Evolutionary conservation across 768 basidiomycete species (phyloP).

Genomic region (Suillus luteus): DNA sequence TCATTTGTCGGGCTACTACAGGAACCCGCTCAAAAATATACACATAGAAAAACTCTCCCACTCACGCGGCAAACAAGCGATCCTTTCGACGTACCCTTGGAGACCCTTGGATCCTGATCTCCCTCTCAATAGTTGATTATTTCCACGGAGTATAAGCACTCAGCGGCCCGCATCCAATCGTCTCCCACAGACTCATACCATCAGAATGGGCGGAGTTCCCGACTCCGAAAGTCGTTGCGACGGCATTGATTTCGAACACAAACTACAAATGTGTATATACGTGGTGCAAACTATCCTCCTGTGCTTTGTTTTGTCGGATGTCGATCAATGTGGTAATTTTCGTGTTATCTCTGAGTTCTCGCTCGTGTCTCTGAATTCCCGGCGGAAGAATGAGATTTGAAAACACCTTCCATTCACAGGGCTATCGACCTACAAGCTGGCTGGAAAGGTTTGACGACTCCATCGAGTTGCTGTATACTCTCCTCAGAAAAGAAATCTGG

Average conservation of each 20-base stretch:
- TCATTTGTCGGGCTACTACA: not conserved
- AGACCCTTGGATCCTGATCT: too few relatives aligned
- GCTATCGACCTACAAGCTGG: conserved; percentile 41
- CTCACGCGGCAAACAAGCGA: too few relatives aligned
- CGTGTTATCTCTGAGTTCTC: too few relatives aligned
- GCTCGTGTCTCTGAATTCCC: not conserved
- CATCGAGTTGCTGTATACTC: conserved; percentile 31
- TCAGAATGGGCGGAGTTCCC: not conserved
- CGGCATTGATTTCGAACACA: too few relatives aligned
- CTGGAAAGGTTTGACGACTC: conserved; percentile 25
- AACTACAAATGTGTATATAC: not conserved
- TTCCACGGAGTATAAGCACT: too few relatives aligned
- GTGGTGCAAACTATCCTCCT: not conserved
- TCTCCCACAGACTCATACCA: not conserved
- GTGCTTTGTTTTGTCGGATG: too few relatives aligned
- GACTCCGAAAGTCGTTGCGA: not conserved
- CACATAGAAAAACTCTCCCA: too few relatives aligned
- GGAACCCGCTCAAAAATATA: too few relatives aligned
- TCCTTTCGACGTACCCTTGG: too few relatives aligned
- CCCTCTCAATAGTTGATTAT: too few relatives aligned
- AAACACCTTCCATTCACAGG: conserved; percentile 68
- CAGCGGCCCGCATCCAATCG: not conserved
- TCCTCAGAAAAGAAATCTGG: conserved; percentile 23
- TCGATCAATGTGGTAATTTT: not conserved
- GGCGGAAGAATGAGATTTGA: conserved; percentile 52